Evolutionary conservation across 2,329 filamentous ascomycete genomes (phyloP).

Genomic region (Dothistroma pini): DNA sequence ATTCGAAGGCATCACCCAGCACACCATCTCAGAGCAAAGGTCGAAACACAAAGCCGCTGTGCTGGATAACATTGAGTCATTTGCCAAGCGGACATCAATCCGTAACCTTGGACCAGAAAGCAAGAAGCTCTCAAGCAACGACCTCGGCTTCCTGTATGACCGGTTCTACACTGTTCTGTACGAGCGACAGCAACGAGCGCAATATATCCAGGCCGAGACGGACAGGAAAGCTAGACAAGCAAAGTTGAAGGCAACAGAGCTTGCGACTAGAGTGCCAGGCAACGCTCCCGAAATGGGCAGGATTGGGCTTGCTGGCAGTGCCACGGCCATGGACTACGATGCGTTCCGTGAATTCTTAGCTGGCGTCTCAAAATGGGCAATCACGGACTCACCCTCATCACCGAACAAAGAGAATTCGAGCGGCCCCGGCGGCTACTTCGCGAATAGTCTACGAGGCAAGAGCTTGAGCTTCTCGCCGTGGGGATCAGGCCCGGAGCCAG

Average conservation of each 20-base stretch:
- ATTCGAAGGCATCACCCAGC: conserved; percentile 92
- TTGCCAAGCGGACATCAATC: conserved; percentile 94
- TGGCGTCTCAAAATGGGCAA: conserved; percentile 82
- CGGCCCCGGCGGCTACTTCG: conserved; percentile 54
- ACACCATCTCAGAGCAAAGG: conserved; percentile 82
- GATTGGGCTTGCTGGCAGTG: conserved; percentile 83
- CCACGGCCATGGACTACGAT: conserved; percentile 94
- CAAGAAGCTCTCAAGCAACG: conserved; percentile 80
- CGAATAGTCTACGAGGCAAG: conserved; percentile 40
- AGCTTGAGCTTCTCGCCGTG: conserved; percentile 48
- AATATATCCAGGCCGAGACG: conserved; percentile 65
- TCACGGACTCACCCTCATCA: conserved; percentile 74
- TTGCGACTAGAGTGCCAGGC: conserved; percentile 47
- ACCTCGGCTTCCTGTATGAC: conserved; percentile 88
- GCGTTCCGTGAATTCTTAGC: conserved; percentile 93
- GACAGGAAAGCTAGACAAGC: conserved; percentile 66
- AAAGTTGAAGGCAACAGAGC: conserved; percentile 49
- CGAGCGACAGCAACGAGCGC: conserved; percentile 79
- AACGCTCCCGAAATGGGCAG: conserved; percentile 70
- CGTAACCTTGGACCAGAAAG: conserved; percentile 93
- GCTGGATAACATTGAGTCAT: conserved; percentile 92
- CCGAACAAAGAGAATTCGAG: conserved; percentile 51
- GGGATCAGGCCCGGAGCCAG: conserved; percentile 64
- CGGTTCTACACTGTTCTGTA: conserved; percentile 90
- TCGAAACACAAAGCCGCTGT: conserved; percentile 93